Evolutionary conservation across 2,329 filamentous ascomycete species (phyloP), one percentile per base, ranked within the genome.

Genomic region (Paradendryphiella salina): DNA sequence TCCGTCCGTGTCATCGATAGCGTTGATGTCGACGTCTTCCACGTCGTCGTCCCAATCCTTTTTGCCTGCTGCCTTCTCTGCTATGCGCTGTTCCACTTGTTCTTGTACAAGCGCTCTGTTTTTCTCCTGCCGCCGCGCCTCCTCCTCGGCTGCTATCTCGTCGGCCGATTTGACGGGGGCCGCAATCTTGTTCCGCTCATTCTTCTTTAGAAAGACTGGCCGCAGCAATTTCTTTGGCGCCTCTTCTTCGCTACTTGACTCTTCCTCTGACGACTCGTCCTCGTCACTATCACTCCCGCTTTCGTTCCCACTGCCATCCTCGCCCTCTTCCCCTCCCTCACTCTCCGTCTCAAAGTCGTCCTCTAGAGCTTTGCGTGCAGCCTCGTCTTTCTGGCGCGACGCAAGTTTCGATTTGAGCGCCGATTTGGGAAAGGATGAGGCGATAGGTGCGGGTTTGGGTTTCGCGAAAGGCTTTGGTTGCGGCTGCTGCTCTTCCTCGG

Each of bases 1-100:
- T 29, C 85, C 90, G 70, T 99, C 94, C 2, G 87, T 89, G 65
- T 96, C 94, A 73, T 97, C 90, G 15, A 97, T 86, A 39, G 89
- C 88, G 28, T 85, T 85, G 50, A 84, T 84, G 20, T 84, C 84
- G 4, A 85, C 83, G n/a, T 85, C 82, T 46, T 79, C 79, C 5
- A 85, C 81, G 46, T 80, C 79, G 46, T 83, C 80, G 64, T 96
- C 92, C 91, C 92, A 96, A 65, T 90, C 86, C 69, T 89, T 90
- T 73, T 90, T 91, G 10, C 85, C 87, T 0, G 85, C 84, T 0
- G 85, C 85, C 46, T 86, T 84, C 17, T 88, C 89, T 3, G 87
- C 87, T 0, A 89, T 82, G 64, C 93, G 88, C 60, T 89, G 89
- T 64, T 88, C 86, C 35, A 97, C 85, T 69, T 97, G 91, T 62